Conservation (phyloP, 768 basidiomycete genomes). For the Phaffia tasmanica region DNA sequence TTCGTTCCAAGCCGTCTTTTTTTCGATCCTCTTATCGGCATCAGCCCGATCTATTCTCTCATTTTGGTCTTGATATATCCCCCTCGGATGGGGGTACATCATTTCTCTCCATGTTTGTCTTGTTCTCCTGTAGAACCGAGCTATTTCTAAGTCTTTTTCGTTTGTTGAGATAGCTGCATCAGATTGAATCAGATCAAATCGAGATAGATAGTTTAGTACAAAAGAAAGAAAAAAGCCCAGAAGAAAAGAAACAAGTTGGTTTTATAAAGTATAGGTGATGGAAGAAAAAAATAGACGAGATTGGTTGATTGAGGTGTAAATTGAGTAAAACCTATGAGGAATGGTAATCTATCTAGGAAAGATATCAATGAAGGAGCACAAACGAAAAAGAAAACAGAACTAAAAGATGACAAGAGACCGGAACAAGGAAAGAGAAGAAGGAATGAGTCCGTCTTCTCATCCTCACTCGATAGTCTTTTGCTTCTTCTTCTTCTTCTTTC, state of each 20-base stretch:
- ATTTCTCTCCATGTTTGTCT: too few species aligned
- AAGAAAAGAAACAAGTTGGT: background rate
- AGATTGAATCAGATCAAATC: background rate
- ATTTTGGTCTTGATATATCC: too few species aligned
- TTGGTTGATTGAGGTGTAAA: background rate
- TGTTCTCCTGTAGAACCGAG: too few species aligned
- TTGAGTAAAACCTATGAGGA: background rate
- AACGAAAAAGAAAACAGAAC: background rate
- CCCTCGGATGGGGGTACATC: too few species aligned
- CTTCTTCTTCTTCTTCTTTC: constrained; percentile 28
- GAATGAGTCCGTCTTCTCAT: background rate
- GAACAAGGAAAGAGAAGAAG: background rate
- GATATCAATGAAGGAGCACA: background rate
- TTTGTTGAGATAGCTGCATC: background rate
- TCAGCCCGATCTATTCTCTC: too few species aligned
- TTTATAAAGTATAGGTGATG: background rate
- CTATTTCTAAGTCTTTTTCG: too few species aligned
- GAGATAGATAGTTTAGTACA: background rate
- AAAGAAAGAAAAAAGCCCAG: background rate
- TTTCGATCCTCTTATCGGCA: too few species aligned
- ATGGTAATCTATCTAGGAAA: background rate
- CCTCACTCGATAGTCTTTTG: constrained; percentile 10
- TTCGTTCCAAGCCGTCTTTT: too few species aligned
- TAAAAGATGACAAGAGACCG: background rate
- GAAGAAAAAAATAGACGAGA: background rate